Base-by-base conservation (phyloP, 208 protist genomes). In the Crithidia expoeki region DNA sequence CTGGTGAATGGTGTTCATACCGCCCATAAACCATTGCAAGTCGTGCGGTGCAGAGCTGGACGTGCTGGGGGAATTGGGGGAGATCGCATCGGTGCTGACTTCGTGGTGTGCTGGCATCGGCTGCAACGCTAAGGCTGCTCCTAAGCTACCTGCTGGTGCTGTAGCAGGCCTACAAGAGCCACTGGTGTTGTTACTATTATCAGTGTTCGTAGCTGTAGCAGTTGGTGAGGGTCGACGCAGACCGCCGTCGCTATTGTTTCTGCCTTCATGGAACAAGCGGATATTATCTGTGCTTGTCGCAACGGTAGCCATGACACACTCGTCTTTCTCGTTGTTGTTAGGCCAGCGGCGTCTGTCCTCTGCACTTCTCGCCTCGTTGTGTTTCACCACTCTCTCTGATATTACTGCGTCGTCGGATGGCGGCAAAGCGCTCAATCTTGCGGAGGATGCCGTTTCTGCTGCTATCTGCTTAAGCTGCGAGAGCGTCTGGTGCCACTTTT, bases 1-100 rank as follows among this genome's bases (percentile, higher is more conserved):
- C 21, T 28, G 65, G 42, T 50, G 55, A 1, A 6, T 17, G 44
- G 28, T 32, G 59, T 33, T 34, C 2, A 4, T 30, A 7, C 65
- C 53, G 21, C n/a, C n/a, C n/a, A 55, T 71, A 33, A 56, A 71
- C 65, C 65, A 71, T 46, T 56, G 65, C 65, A 71, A 16, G 56
- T 71, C 65, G 32, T 71, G 65, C 38, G 59, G 59, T 0, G 25
- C 59, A 0, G 59, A 65, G 44, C 32, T 3, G 9, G 59, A 65
- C 2, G 59, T 53, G 44, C 14, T 47, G 0, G 59, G 59, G 2
- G 59, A 65, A 2, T 23, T 63, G 3, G 50, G 42, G 11, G 23
- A 57, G 2, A 59, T 23, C 2, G 47, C 36, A 36, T 50, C 50
- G 11, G n/a, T 34, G 63, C 49, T 59, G 51, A 7, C 52, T 17